Evolutionary conservation across 2,329 filamentous ascomycete genomes (phyloP).

Genomic region (Sporothrix mexicana): DNA sequence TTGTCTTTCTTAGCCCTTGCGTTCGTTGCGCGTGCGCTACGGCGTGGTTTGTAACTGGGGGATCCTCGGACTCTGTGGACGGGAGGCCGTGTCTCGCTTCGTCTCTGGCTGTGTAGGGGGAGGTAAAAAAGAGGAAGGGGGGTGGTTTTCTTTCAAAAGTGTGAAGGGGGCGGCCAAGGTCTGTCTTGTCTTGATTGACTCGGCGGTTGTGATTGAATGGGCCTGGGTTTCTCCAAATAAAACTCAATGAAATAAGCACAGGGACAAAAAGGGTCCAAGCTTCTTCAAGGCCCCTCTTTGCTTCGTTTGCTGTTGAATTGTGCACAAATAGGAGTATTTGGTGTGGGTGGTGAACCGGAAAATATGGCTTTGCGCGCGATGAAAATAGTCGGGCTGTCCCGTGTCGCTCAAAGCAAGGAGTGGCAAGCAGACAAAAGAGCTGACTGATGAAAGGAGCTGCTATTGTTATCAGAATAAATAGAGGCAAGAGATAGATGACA

Average conservation of each 20-base stretch:
- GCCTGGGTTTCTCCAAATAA: slow-evolving; percentile 14
- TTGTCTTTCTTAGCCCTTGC: slow-evolving; percentile 10
- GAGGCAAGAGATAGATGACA: not conserved
- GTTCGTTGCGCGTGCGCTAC: not conserved
- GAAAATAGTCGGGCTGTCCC: not conserved
- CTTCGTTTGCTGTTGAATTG: not conserved
- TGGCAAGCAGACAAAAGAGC: no score
- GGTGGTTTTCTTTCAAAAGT: not conserved
- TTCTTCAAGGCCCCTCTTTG: slow-evolving; percentile 13
- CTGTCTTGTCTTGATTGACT: not conserved
- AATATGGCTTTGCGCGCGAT: not conserved
- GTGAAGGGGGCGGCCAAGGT: not conserved
- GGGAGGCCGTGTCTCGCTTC: slow-evolving; percentile 5
- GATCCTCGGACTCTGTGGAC: not conserved
- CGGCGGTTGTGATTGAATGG: not conserved
- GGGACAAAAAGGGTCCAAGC: slow-evolving; percentile 21
- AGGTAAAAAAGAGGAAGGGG: not conserved
- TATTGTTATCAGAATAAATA: not conserved
- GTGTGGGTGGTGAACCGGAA: not conserved
- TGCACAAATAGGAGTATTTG: not conserved
- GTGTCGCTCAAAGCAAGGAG: not conserved
- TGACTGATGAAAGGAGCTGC: not conserved
- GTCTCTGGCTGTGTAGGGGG: not conserved
- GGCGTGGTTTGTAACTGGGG: slow-evolving; percentile 1
- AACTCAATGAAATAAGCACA: slow-evolving; percentile 24